phyloP scores from a whole-genome alignment of 345 rosid species.

The Eutrema heterophyllum region DNA sequence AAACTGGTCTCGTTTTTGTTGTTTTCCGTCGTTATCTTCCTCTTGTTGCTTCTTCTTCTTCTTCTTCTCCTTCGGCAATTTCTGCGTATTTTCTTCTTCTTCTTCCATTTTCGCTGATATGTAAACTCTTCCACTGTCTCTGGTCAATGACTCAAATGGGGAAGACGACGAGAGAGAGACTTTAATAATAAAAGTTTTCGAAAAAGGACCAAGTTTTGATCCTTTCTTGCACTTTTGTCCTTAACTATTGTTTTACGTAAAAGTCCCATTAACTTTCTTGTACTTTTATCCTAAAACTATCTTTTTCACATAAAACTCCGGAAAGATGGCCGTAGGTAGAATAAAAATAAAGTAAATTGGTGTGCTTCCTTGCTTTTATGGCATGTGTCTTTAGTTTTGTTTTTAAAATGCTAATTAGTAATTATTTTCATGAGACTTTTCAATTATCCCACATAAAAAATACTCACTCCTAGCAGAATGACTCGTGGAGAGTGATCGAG shows the following conservation, averaged over 20 bases:
- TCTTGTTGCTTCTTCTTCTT: slow-evolving; percentile 1
- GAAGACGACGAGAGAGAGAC: slow-evolving; percentile 25
- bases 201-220: not conserved
- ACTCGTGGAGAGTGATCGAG: too few relatives aligned
- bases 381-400: too few relatives aligned
- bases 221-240: not conserved
- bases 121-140: not conserved
- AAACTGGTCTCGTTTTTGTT: not conserved
- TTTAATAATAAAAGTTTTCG: not conserved
- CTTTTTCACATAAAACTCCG: not conserved
- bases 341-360: too few relatives aligned
- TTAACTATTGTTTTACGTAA: not conserved
- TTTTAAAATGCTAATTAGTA: too few relatives aligned
- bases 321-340: too few relatives aligned
- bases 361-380: too few relatives aligned
- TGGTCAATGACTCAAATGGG: slow-evolving; percentile 18
- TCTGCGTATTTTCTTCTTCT: slow-evolving; percentile 1
- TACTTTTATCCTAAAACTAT: not conserved
- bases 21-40: not conserved
- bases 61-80: not conserved
- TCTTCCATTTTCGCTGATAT: slow-evolving; percentile 20
- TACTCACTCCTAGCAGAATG: too few relatives aligned
- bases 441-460: too few relatives aligned
- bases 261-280: not conserved
- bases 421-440: not conserved